Base-by-base conservation (phyloP, 164 flowering plant species). In the Magnolia officinalis region DNA sequence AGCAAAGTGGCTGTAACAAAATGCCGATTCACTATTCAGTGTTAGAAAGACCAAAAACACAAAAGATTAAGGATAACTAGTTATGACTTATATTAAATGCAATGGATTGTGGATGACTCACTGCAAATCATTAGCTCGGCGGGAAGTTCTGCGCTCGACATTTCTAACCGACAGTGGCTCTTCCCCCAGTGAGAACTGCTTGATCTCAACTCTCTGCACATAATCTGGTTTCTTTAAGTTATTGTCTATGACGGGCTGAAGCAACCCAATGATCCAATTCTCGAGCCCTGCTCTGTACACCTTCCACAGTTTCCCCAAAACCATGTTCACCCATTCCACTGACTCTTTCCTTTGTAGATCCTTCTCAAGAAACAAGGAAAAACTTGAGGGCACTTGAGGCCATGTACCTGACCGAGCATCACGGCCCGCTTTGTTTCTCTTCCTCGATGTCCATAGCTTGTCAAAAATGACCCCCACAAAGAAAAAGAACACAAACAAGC, bases 241-340 rank as follows among this genome's bases (percentile, higher is more conserved):
- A 76, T 92, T 70, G 79, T 95, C 98, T 75, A 96, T 96, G 63
- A 93, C 96, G 11, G 99, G 99, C 85, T 96, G 99, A 79, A 96
- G 88, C 81, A 89, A 86, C 59, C 99, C 99, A 84, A 89, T 84
- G 19, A 96, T 61, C 99, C 98, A 93, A 87, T 92, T 90, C 80
- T 96, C 99, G 77, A 93, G 67, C 71, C 90, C 97, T 72, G 69
- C 85, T 83, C 98, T 88, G 64, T 93, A 96, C 19, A 93, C 99
- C 84, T 91, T 92, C 99, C 99, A 96, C 78, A 96, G 80, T 83
- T 96, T 96, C 79, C 95, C 99, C 82, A 96, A 74, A 77, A 96
- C 99, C 99, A 96, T 96, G 74, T 96, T 96, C 75, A 96, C 99
- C 99, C 99, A 96, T 78, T 96, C 99, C 72, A 96, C 99, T 0